Base-by-base conservation (phyloP, 768 basidiomycete genomes). In the Mycena sanguinolenta region DNA sequence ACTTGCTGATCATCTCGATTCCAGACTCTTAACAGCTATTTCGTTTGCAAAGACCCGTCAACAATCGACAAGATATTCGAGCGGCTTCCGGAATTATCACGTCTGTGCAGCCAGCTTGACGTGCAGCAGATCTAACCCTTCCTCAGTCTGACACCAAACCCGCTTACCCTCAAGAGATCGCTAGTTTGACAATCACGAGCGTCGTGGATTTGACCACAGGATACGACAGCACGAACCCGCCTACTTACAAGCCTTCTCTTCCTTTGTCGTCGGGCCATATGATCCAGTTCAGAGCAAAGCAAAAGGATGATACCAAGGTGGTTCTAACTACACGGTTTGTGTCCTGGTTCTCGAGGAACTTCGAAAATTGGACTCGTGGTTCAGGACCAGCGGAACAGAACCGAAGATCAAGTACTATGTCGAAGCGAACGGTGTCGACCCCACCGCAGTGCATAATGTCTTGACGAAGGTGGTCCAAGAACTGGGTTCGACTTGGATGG, bases 391-490 rank as follows among this genome's bases (percentile, higher is more conserved):
- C 73, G 95, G 95, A 23, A 97, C 95, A 17, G 95, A 96, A 75
- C 95, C 95, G 0, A 96, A 96, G 93, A 94, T 96, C 81, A 97
- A 97, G 77, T 95, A 92, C 78, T 97, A 97, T 76, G 82, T 96
- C 32, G 95, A 97, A 82, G 95, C 93, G 14, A 87, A 83, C 58
- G 94, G 94, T 0, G 82, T 78, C 58, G 80, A 92, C 71, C 75
- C 81, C 0, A 70, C 69, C n/a, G 75, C 77, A 0, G 89, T 96
- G 5, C 80, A 80, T 2, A 74, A 71, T 5, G 78, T 89, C 42
- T 84, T 96, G n/a, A 79, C 80, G 5, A 77, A 76, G 49, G 90
- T 94, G 0, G 86, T 93, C 3, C 78, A 81, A 46, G 91, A 92
- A 71, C 80, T 96, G 13, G 86, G 86, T 21, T 79, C 83, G 23